These are phyloP conservation scores for Leccinum subatratum DNA, from an alignment of 1,284 basidiomycete genomes.

Conservation along the genomic window DNA sequence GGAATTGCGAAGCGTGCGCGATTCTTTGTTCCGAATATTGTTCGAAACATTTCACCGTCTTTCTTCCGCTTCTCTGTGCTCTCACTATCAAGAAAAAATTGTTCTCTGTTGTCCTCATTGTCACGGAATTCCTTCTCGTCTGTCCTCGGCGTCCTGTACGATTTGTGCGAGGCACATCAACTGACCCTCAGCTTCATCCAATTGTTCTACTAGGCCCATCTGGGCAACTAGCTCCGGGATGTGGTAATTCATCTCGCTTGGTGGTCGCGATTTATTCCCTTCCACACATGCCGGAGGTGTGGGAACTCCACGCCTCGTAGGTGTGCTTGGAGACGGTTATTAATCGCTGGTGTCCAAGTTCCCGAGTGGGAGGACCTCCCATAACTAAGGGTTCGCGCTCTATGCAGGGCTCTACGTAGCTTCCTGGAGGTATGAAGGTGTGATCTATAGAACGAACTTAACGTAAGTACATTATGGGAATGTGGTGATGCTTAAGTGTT, in stretches of 20 bases:
- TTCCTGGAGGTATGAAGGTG: too few relatives aligned
- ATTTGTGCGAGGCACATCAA: conserved; percentile 44
- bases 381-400: too few relatives aligned
- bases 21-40: conserved; percentile 42
- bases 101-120: conserved; percentile 61
- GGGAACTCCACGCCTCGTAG: too few relatives aligned
- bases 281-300: conserved; percentile 15
- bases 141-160: conserved; percentile 54
- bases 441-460: too few relatives aligned
- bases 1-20: conserved; percentile 25
- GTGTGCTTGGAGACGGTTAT: neutral
- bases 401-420: too few relatives aligned
- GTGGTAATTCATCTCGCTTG: conserved; percentile 26
- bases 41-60: conserved; percentile 47
- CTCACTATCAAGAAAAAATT: conserved; percentile 57
- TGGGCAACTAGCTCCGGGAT: conserved; percentile 20
- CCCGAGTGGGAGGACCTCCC: too few relatives aligned
- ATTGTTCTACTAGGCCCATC: conserved; percentile 42
- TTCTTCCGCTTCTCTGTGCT: conserved; percentile 50
- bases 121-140: conserved; percentile 59
- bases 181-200: conserved; percentile 52
- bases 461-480: too few relatives aligned
- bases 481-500: too few relatives aligned
- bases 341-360: too few relatives aligned
- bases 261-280: conserved; percentile 20